Evolutionary conservation across 2,329 filamentous ascomycete genomes (phyloP).

Genomic region (Calycina herbarum): DNA sequence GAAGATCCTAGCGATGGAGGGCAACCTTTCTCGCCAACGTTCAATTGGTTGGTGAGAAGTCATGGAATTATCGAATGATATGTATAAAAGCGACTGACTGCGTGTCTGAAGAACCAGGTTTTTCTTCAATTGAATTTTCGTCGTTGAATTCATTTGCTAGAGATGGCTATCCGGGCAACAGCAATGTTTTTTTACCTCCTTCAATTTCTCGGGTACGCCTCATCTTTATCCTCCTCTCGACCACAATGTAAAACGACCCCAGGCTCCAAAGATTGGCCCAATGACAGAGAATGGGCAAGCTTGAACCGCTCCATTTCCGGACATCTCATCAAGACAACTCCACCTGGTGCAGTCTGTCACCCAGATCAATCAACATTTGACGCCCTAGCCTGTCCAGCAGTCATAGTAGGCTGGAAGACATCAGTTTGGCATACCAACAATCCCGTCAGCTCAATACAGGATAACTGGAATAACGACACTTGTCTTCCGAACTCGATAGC

Average conservation of each 20-base stretch:
- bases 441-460: conserved; percentile 41
- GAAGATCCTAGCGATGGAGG: too few relatives aligned
- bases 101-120: too few relatives aligned
- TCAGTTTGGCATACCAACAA: conserved; percentile 42
- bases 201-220: neutral
- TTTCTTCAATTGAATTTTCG: neutral
- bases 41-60: too few relatives aligned
- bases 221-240: neutral
- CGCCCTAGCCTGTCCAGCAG: conserved; percentile 36
- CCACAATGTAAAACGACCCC: conserved; percentile 49
- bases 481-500: conserved; percentile 46
- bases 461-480: conserved; percentile 51
- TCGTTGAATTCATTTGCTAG: neutral
- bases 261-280: conserved; percentile 49
- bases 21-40: too few relatives aligned
- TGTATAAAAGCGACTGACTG: too few relatives aligned
- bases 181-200: neutral
- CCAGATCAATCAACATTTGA: conserved; percentile 38
- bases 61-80: too few relatives aligned
- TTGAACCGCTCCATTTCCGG: conserved; percentile 49
- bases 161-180: neutral
- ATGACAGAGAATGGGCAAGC: conserved; percentile 43
- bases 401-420: conserved; percentile 38
- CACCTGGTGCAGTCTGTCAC: conserved; percentile 49
- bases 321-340: conserved; percentile 44